These are phyloP conservation scores for Neophaeococcomyces aloes DNA, from an alignment of 2,329 filamentous ascomycete genomes.

Conservation along the genomic window DNA sequence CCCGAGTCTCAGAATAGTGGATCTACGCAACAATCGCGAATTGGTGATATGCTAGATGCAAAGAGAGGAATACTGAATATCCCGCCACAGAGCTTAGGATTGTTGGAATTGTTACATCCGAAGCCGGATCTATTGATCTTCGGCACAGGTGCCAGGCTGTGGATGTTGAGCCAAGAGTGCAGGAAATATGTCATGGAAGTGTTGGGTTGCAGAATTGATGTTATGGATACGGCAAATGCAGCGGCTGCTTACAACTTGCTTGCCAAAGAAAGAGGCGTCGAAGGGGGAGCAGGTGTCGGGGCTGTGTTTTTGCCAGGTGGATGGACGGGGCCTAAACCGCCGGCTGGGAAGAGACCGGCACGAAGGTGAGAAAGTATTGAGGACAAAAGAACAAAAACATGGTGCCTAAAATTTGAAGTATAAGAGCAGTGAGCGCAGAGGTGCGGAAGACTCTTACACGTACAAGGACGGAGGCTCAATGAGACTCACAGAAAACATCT, in stretches of 20 bases:
- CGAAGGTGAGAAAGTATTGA: no score
- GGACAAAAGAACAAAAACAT: no score
- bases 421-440: no score
- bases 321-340: slow-evolving; percentile 46
- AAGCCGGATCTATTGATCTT: slow-evolving; percentile 69
- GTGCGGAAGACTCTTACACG: no score
- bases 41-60: slow-evolving; percentile 6
- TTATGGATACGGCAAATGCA: slow-evolving; percentile 87
- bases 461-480: no score
- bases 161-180: slow-evolving; percentile 66
- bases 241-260: slow-evolving; percentile 89
- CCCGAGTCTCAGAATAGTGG: not conserved
- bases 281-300: slow-evolving; percentile 60
- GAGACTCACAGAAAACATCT: no score
- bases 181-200: slow-evolving; percentile 53
- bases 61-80: slow-evolving; percentile 11
- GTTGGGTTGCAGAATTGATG: slow-evolving; percentile 74
- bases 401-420: no score
- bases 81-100: slow-evolving; percentile 10
- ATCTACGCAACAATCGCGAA: not conserved
- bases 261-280: slow-evolving; percentile 72
- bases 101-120: slow-evolving; percentile 19
- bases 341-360: no score
- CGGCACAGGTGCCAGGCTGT: slow-evolving; percentile 67
- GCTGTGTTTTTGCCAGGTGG: slow-evolving; percentile 80